A percentile compares a stretch with the other conserved stretches of the same genome.
Evolutionary conservation across 2,329 filamentous ascomycete species (phyloP).

Genomic region (Ophiostoma perfectum): DNA sequence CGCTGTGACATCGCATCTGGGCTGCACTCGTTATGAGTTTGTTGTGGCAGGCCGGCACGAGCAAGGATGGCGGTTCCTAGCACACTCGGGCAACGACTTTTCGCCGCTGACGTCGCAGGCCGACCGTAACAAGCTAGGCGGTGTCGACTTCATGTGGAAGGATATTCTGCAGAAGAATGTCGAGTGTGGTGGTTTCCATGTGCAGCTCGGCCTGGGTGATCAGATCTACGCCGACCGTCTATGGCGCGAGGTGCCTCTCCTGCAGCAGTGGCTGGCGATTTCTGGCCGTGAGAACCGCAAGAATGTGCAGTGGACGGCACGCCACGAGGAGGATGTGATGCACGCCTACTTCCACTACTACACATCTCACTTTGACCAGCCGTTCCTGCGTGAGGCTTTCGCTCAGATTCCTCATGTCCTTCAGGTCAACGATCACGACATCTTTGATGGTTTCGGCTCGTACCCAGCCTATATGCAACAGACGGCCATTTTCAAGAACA

Average conservation of each 20-base stretch:
- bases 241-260: conserved; percentile 89
- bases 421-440: conserved; percentile 94
- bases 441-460: conserved; percentile 97
- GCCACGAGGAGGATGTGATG: conserved; percentile 89
- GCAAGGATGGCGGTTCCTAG: conserved; percentile 90
- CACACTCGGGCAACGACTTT: conserved; percentile 95
- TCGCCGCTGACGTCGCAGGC: conserved; percentile 78
- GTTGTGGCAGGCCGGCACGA: conserved; percentile 86
- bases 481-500: conserved; percentile 96
- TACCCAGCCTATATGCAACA: conserved; percentile 99
- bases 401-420: conserved; percentile 93
- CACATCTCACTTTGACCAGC: conserved; percentile 96
- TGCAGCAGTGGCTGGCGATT: conserved; percentile 93
- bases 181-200: conserved; percentile 92
- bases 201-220: conserved; percentile 84
- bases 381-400: conserved; percentile 88
- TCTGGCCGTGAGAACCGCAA: conserved; percentile 90
- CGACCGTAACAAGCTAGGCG: conserved; percentile 79
- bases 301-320: conserved; percentile 84
- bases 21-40: conserved; percentile 98
- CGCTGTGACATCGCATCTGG: conserved; percentile 91
- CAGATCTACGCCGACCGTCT: conserved; percentile 93
- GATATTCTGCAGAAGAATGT: conserved; percentile 96
- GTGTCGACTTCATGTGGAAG: conserved; percentile 96
- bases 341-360: conserved; percentile 99